Base-by-base conservation (phyloP, 2,329 filamentous ascomycete genomes). In the Colletotrichum orbiculare region DNA sequence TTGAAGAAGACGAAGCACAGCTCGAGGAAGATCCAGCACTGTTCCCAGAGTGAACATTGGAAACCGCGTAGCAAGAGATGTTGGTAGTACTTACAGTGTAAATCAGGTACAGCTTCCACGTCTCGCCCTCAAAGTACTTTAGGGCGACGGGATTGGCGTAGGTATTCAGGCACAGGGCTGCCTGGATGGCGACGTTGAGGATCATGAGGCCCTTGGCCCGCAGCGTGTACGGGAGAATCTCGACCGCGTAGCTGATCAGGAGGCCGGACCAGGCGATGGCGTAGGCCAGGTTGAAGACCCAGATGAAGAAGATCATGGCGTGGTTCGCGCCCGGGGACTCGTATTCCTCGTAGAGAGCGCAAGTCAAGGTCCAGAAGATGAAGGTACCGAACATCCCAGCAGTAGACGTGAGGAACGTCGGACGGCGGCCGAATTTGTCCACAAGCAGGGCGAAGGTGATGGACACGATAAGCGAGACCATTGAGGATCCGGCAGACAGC, bases 111-210 rank as follows among this genome's bases (percentile, higher is more conserved):
- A 65, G 35, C 41, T 59, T 65, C 62, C 62, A 65, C 1, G 62
- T 65, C 45, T 65, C 54, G 5, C 56, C 56, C 34, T 67, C 58
- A 34, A 69, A 66, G 54, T 61, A 62, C 15, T 70, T 52, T 15
- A 72, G 67, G 10, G 69, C 69, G 12, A 66, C 49, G 11, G 69
- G 68, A 58, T 71, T 71, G 54, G 65, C 57, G 42, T 71, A 66
- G 48, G 66, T 68, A 66, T 65, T 85, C 65, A 90, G 81, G 47
- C 87, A 85, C 37, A 90, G 78, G 38, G 87, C 80, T 43, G 85
- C 84, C 74, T 89, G 87, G 33, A 90, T 82, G 13, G 83, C 85
- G 58, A 89, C 82, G 73, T 89, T 89, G 83, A 89, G 87, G 69
- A 89, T 80, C 80, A 85, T 86, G 78, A 87, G 83, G 45, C 84